Conservation (phyloP, 345 rosid genomes). For the Melaleuca quinquenervia region DNA sequence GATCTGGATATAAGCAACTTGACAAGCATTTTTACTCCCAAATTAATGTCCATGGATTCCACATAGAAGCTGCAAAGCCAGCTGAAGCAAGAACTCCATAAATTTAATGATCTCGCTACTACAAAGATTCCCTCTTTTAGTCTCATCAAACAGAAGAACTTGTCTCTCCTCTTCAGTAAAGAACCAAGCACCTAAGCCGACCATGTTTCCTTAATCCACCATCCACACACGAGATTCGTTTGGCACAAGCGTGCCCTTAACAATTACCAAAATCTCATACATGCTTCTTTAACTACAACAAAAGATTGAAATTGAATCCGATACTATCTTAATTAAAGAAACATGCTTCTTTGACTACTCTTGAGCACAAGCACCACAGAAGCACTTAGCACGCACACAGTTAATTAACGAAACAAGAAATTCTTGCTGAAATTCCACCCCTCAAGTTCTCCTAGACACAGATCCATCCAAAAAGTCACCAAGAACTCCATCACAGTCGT, state of each 20-base stretch:
- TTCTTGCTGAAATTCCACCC: not conserved
- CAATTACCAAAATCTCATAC: not conserved
- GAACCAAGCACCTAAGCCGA: not conserved
- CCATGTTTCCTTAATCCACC: not conserved
- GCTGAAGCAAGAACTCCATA: not conserved
- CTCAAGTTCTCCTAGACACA: not conserved
- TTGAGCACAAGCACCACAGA: too few species aligned
- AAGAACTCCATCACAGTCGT: not conserved
- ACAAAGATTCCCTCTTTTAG: not conserved
- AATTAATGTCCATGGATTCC: not conserved
- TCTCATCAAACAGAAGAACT: not conserved
- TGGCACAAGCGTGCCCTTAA: not conserved
- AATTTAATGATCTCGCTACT: not conserved
- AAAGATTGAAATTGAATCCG: not conserved
- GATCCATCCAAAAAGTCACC: not conserved
- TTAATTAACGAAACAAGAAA: too few species aligned
- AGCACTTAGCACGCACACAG: too few species aligned
- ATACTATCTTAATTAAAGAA: not conserved
- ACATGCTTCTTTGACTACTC: too few species aligned
- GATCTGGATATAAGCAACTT: not conserved
- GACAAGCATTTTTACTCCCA: not conserved
- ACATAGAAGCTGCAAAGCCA: not conserved
- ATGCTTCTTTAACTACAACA: not conserved
- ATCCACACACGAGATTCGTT: not conserved
- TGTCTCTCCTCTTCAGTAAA: not conserved